Evolutionary conservation across 2,329 filamentous ascomycete species (phyloP), one percentile per base, ranked within the genome.

Genomic region (Ophiostoma montium): DNA sequence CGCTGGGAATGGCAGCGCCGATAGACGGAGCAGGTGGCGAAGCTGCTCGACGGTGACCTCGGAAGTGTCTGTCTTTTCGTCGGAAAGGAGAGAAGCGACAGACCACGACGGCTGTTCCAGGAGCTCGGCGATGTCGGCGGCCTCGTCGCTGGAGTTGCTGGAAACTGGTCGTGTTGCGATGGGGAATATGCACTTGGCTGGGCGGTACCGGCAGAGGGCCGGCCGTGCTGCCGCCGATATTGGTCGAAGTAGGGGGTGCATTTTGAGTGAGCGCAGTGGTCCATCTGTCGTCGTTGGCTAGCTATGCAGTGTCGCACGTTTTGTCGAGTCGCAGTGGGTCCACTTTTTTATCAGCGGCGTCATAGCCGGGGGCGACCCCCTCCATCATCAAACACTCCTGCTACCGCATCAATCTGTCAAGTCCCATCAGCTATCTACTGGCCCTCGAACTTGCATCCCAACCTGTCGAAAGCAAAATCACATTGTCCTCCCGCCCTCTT

Each of bases 1-100:
- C 16, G 71, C 66, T 0, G 90, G 88, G 1, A 74, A 73, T 0
- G 90, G 88, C 0, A 98, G 80, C 13, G 90, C 89, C 4, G 89
- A 94, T 35, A 96, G 80, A 16, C 86, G 84, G 33, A 95, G 80
- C 10, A 96, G 79, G 63, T 95, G 90, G 57, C 78, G 79, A 0
- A 96, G 75, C 62, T 87, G 80, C 41, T 76, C 62, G 1, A 78
- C 68, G 0, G 82, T 80, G 53, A 94, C 74, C 50, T 64, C 32
- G 23, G 43, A 63, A 58, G 60, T 48, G 55, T 58, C 3, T 8
- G 15, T 31, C 8, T 9, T 42, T 15, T 31, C 41, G 5, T 43
- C 51, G 21, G 57, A 51, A 9, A 92, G 70, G 5, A 95, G 78
- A 9, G 84, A 82, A 32, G 77, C 70, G 56, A 94, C 81, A 42